These are phyloP conservation scores for Eimeria maxima DNA, from an alignment of 169 alveolate species.

Conservation along the genomic window DNA sequence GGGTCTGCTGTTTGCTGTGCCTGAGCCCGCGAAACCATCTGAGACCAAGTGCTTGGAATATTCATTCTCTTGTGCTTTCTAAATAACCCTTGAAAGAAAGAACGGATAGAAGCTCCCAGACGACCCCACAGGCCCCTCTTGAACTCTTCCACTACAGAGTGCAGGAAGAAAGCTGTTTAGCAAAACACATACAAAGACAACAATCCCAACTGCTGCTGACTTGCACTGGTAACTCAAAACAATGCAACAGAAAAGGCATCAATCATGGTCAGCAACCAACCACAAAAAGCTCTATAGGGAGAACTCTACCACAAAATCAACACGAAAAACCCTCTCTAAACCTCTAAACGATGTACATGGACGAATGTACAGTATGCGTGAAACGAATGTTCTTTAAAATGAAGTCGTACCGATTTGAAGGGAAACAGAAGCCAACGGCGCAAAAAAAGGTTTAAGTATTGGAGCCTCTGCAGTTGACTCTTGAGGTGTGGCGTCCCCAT, in stretches of 20 bases:
- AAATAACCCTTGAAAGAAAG: conserved; percentile 58
- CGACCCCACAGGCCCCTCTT: not conserved
- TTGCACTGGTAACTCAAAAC: too few relatives aligned
- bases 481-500: not conserved
- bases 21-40: not conserved
- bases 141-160: conserved; percentile 62
- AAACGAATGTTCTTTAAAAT: too few relatives aligned
- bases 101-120: conserved; percentile 33
- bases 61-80: conserved; percentile 27
- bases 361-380: too few relatives aligned
- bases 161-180: conserved; percentile 80
- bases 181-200: not conserved
- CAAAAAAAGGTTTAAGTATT: conserved; percentile 64
- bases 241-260: too few relatives aligned
- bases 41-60: conserved; percentile 58
- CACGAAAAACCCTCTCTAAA: too few relatives aligned
- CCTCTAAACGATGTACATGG: too few relatives aligned
- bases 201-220: too few relatives aligned
- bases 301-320: too few relatives aligned
- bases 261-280: too few relatives aligned
- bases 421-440: conserved; percentile 42
- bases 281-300: too few relatives aligned
- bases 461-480: not conserved
- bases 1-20: not conserved
- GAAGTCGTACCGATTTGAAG: conserved; percentile 79